Evolutionary conservation across 2,329 filamentous ascomycete genomes (phyloP), one percentile per base, ranked within the genome.

Genomic region (Botrytis cinerea): DNA sequence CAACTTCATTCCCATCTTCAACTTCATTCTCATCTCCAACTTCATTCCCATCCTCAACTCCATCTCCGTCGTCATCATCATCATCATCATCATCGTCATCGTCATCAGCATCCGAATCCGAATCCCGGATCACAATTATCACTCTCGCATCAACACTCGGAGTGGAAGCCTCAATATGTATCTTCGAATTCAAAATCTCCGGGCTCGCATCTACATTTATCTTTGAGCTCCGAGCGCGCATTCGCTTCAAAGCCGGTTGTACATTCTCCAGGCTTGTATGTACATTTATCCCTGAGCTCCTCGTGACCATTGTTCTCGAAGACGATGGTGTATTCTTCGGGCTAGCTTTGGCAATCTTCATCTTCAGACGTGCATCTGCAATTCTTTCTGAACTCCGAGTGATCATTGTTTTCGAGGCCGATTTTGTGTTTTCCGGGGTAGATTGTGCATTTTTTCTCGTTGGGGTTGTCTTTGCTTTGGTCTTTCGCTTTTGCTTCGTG

Each of bases 171-270:
- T 5, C 22, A 2, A 4, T 1, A 54, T 16, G 0, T 4, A 28
- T 54, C 25, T 54, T 28, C 48, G 20, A 25, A 51, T 25, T 4
- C 18, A 16, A 14, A 22, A 22, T 59, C 28, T 59, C 0, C 0
- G n/a, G 0, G 0, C 51, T 3, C 7, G 25, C 28, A 5, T 8
- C 4, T 51, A 10, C 48, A 51, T 14, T 51, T 0, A 1, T 0
- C 4, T 6, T 1, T n/a, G 12, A 51, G 10, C 25, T 51, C 9
- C 46, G 46, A 9, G 22, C 25, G 1, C 0, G 2, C 9, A 25
- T 48, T 51, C 1, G 22, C 0, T 51, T 51, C 25, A 22, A 22
- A 6, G 22, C 35, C 35, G 35, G 6, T 35, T 35, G 35, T 35
- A 7, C 6, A 35, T 35, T 35, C 35, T 35, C 35, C 5, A 35